These are phyloP conservation scores for Leccinum pachyderme DNA, from an alignment of 1,284 basidiomycete genomes.

Conservation along the genomic window DNA sequence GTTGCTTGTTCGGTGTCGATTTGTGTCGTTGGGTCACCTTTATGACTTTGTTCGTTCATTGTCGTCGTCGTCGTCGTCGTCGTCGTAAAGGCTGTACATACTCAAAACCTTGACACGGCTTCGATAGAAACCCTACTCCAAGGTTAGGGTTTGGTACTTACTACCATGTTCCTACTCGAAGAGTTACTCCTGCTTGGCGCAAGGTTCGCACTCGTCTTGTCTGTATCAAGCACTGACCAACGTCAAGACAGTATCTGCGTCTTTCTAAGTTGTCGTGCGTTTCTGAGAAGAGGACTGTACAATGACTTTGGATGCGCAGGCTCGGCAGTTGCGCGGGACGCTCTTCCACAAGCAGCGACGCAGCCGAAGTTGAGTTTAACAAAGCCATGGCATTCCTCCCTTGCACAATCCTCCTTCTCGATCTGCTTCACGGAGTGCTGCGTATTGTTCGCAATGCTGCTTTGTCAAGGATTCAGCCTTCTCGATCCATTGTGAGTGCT, in stretches of 20 bases:
- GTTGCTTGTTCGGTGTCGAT: conserved; percentile 33
- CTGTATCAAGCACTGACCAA: conserved; percentile 2
- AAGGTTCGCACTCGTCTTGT: conserved; percentile 20
- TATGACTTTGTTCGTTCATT: conserved; percentile 35
- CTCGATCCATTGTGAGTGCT: conserved; percentile 51
- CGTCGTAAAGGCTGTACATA: conserved; percentile 5
- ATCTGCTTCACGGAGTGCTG: conserved; percentile 68
- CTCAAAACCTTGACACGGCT: neutral
- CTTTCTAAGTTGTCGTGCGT: conserved; percentile 55
- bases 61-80: conserved; percentile 17
- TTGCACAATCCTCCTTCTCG: conserved; percentile 59
- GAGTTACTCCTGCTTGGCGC: conserved; percentile 14
- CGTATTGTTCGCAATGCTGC: conserved; percentile 62
- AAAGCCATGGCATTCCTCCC: conserved; percentile 46
- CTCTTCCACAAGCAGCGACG: conserved; percentile 44
- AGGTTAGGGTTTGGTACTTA: conserved; percentile 30
- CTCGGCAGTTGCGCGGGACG: conserved; percentile 33
- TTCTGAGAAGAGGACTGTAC: conserved; percentile 53
- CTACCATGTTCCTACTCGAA: conserved; percentile 10
- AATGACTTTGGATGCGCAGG: conserved; percentile 49
- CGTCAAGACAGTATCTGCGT: conserved; percentile 37
- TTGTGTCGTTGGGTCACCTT: conserved; percentile 34
- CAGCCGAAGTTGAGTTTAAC: conserved; percentile 29
- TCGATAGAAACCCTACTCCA: conserved; percentile 21
- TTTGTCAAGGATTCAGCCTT: conserved; percentile 58